Evolutionary conservation across 129 eudicot species (phyloP).

Genomic region (Arctium minus): DNA sequence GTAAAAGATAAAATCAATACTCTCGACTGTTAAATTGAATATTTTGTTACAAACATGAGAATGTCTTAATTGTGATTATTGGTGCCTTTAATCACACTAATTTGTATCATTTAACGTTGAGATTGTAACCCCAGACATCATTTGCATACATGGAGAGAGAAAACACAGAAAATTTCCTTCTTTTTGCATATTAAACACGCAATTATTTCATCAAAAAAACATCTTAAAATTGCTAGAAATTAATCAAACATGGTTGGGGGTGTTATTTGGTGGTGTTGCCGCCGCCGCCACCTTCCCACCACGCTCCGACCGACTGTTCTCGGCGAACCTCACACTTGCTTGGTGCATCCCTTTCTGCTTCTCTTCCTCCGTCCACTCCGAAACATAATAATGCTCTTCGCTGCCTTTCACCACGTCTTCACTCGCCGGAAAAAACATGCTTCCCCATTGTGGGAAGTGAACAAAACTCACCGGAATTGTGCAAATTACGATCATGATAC

Average conservation of each 20-base stretch:
- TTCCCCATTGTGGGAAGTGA: conserved; percentile 81
- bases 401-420: conserved; percentile 36
- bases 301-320: conserved; percentile 69
- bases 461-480: conserved; percentile 57
- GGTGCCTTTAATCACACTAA: not conserved
- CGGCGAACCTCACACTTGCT: conserved; percentile 71
- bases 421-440: conserved; percentile 55
- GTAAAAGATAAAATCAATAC: not conserved
- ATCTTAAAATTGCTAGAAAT: not conserved
- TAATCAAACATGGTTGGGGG: conserved; percentile 56
- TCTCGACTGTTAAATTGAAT: not conserved
- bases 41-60: not conserved
- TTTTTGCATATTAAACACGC: conserved; percentile 1
- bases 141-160: not conserved
- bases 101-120: not conserved
- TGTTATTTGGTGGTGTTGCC: conserved; percentile 44
- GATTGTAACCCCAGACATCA: not conserved
- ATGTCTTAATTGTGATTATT: not conserved
- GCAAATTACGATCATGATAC: conserved; percentile 51
- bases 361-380: conserved; percentile 76
- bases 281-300: conserved; percentile 53
- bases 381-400: conserved; percentile 49
- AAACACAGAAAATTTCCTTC: not conserved
- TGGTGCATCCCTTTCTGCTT: conserved; percentile 64
- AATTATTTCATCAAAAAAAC: not conserved